A percentile compares a stretch with the other conserved stretches of the same genome.
phyloP scores from a whole-genome alignment of 176 grass and related monocot genomes.

The Lolium multiflorum region DNA sequence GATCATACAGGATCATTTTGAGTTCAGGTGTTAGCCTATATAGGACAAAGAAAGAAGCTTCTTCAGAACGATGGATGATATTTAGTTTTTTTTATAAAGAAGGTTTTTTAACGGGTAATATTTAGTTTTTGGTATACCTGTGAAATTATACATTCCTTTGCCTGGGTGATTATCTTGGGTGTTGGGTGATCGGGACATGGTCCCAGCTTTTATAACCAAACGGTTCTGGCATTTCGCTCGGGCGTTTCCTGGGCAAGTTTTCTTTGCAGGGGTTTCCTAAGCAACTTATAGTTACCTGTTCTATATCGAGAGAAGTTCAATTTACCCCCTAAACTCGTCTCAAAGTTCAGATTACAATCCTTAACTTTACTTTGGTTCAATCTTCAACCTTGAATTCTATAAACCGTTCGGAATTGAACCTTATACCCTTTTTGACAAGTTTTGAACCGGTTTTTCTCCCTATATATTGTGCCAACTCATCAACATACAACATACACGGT shows the following conservation, averaged over 20 bases:
- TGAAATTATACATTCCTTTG: slow-evolving; percentile 31
- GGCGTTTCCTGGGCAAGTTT: slow-evolving; percentile 17
- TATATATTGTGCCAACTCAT: no score
- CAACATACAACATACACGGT: no score
- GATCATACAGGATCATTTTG: not conserved
- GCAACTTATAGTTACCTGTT: no score
- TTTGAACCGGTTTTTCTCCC: no score
- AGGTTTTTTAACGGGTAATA: not conserved
- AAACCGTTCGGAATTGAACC: no score
- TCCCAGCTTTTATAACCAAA: not conserved
- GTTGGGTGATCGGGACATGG: not conserved
- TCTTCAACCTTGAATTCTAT: no score
- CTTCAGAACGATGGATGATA: not conserved
- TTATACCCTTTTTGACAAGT: no score
- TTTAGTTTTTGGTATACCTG: not conserved
- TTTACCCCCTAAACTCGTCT: no score
- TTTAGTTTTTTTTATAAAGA: not conserved
- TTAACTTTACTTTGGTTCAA: no score
- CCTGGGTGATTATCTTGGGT: slow-evolving; percentile 7
- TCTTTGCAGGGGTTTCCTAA: not conserved
- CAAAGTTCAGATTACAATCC: no score
- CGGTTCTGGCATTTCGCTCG: not conserved
- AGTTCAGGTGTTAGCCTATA: slow-evolving; percentile 27
- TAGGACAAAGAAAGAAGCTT: slow-evolving; percentile 20
- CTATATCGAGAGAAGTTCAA: no score